Evolutionary conservation across 768 basidiomycete species (phyloP), one percentile per base, ranked within the genome.

Genomic region (Mycena latifolia): DNA sequence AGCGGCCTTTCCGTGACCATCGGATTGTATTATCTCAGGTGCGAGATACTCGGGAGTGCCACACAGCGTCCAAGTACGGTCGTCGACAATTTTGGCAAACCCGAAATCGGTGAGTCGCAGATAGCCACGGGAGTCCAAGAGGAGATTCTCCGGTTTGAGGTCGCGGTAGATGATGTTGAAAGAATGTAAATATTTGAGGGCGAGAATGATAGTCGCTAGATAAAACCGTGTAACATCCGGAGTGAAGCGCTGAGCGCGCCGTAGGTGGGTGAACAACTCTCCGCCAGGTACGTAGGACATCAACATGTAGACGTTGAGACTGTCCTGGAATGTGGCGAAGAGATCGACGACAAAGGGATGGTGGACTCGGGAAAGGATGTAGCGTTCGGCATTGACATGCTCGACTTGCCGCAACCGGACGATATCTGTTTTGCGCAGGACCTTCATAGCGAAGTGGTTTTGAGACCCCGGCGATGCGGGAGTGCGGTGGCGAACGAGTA

Each of bases 121-220:
- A 75, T 99, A 98, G 7, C 98, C 98, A 41, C 91, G 88, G 24
- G 93, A 89, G 75, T 98, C 98, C 57, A 99, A 84, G 41, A 99
- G 88, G n/a, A 99, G 88, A 74, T 99, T 99, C 79, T 99, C 98
- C 18, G 98, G 98, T 78, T 99, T 99, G 71, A 99, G 87, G 79
- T 99, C 97, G 47, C 97, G 94, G 79, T 99, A 99, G 73, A 99
- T 95, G 78, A 99, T 97, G 82, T 98, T 96, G 80, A 93, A 94
- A 17, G 92, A 92, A 77, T 99, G 98, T 7, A 99, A 84, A 71
- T 97, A 96, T 81, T 93, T 94, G 72, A 99, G 85, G 35, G 96
- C 98, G 64, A 99, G 89, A 73, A 98, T 89, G 76, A 98, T 97
- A 66, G 93, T 96, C 33, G 97, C 96, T 68, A 97, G 89, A 80